Base-by-base conservation (phyloP, 345 rosid genomes). In the Populus pruinosa region DNA sequence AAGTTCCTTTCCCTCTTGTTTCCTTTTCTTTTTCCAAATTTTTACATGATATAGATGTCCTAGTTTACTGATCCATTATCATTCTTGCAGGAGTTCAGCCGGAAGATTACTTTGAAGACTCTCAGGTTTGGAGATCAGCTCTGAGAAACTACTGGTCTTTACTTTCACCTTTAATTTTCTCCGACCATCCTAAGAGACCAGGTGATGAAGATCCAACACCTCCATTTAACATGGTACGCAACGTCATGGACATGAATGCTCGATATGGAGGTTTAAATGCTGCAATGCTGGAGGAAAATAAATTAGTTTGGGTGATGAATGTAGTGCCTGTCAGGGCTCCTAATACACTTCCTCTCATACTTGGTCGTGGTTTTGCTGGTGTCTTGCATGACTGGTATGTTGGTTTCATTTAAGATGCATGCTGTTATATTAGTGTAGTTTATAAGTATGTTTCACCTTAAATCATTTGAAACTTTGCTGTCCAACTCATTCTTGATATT, bases 191-290 rank as follows among this genome's bases (percentile, higher is more conserved):
- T 14, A 96, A 96, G 86, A 92, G 99, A 84, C 99, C 97, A 0
- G 99, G 98, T 4, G 99, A 96, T 88, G 98, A 96, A 83, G 99
- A 92, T 80, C 99, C 98, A 31, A 85, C 90, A 73, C 97, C 98
- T 21, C 99, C 99, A 66, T 96, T 86, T 81, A 91, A 94, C 87
- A 94, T 96, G 98, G 81, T 96, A 76, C 97, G 97, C 66, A 96
- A 96, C 85, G 99, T 91, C 71, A 94, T 96, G 97, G 99, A 94
- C 86, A 92, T 96, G 99, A 92, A 89, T 86, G 97, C 98, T 82
- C 93, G 83, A 78, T 94, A 88, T 70, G 99, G 99, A 71, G 93
- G 91, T 61, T 81, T 96, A 55, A 92, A 92, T 87, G 79, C 88
- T 33, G 99, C 97, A 39, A 88, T 92, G 73, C 75, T 88, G 77